These are phyloP conservation scores for Aspergillus spinulosporus DNA, from an alignment of 2,329 filamentous ascomycete species.

Conservation along the genomic window DNA sequence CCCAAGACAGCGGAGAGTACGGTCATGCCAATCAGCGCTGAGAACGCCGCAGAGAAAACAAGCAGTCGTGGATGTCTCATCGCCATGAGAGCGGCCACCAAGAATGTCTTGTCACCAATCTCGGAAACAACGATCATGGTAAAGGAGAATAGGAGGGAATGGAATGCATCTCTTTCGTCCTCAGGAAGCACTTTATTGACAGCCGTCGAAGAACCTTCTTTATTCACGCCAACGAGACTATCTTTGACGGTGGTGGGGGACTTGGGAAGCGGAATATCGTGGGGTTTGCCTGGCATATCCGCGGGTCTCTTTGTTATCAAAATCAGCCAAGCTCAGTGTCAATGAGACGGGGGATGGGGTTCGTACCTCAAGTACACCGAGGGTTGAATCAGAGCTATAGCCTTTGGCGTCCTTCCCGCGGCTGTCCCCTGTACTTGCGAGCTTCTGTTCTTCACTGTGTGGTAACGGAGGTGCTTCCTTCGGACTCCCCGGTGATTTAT, in stretches of 20 bases:
- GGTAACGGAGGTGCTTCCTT: slow-evolving; percentile 83
- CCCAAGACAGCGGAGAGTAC: slow-evolving; percentile 88
- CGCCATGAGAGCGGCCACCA: slow-evolving; percentile 95
- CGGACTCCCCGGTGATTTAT: slow-evolving; percentile 77
- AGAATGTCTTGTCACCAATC: slow-evolving; percentile 96
- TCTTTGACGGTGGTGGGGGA: slow-evolving; percentile 48
- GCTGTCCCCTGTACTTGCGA: slow-evolving; percentile 41
- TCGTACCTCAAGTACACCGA: slow-evolving; percentile 58
- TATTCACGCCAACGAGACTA: slow-evolving; percentile 33
- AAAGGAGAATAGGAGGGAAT: slow-evolving; percentile 88
- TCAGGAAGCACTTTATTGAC: slow-evolving; percentile 34
- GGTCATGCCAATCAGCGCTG: slow-evolving; percentile 90
- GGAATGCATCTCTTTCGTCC: slow-evolving; percentile 62
- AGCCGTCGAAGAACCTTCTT: slow-evolving; percentile 36
- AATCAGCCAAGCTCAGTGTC: not conserved
- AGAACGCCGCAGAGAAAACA: slow-evolving; percentile 93
- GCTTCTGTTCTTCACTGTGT: slow-evolving; percentile 74
- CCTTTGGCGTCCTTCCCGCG: slow-evolving; percentile 41
- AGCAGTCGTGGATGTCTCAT: slow-evolving; percentile 95
- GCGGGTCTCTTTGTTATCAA: slow-evolving; percentile 66
- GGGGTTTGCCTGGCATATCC: slow-evolving; percentile 75
- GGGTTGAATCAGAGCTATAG: slow-evolving; percentile 45
- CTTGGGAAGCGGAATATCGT: slow-evolving; percentile 71
- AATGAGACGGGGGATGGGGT: not conserved
- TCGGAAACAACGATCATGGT: slow-evolving; percentile 98